Conservation (phyloP, 1,284 basidiomycete genomes). For the Anthracocystis panici-leucophaei region DNA sequence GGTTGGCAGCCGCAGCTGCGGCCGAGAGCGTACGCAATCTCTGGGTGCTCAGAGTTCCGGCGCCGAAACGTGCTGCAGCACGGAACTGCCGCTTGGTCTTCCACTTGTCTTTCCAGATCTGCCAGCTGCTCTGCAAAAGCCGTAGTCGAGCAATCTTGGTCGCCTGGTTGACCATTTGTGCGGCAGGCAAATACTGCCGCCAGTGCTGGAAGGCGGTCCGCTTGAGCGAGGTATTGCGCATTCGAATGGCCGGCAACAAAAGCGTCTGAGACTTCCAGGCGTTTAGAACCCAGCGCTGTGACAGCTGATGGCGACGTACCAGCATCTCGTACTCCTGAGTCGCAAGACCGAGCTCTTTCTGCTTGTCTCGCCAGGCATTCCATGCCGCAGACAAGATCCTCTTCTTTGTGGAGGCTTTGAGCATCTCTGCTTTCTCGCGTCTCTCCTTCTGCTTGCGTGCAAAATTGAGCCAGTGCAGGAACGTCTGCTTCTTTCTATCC, state of each 20-base stretch:
- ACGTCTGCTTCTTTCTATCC: slow-evolving; percentile 21
- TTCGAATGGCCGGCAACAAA: slow-evolving; percentile 41
- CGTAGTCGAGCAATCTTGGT: neutral
- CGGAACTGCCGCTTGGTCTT: slow-evolving; percentile 21
- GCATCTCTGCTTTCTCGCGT: slow-evolving; percentile 21
- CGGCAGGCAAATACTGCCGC: slow-evolving; percentile 28
- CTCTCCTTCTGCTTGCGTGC: slow-evolving; percentile 25
- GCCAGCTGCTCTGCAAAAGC: slow-evolving; percentile 9
- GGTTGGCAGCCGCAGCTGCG: slow-evolving; percentile 27
- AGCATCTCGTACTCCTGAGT: slow-evolving; percentile 48
- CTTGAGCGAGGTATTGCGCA: slow-evolving; percentile 43
- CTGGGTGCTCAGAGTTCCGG: slow-evolving; percentile 21
- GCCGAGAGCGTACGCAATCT: slow-evolving; percentile 35
- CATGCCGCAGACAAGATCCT: slow-evolving; percentile 10
- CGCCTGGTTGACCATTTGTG: slow-evolving; percentile 22
- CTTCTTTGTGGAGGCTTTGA: neutral
- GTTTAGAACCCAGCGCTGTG: slow-evolving; percentile 17
- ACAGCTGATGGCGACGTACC: slow-evolving; percentile 40
- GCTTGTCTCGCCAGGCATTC: slow-evolving; percentile 36
- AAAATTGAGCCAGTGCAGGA: slow-evolving; percentile 32
- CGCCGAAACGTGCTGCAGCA: slow-evolving; percentile 37
- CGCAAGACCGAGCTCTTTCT: slow-evolving; percentile 30
- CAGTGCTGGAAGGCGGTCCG: slow-evolving; percentile 23
- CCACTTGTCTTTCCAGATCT: slow-evolving; percentile 12
- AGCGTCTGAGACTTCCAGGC: slow-evolving; percentile 41